Percentiles rank a stretch among this genome's conserved stretches.
Evolutionary conservation across 768 basidiomycete species (phyloP).

Genomic region (Dioszegia aurantiaca): DNA sequence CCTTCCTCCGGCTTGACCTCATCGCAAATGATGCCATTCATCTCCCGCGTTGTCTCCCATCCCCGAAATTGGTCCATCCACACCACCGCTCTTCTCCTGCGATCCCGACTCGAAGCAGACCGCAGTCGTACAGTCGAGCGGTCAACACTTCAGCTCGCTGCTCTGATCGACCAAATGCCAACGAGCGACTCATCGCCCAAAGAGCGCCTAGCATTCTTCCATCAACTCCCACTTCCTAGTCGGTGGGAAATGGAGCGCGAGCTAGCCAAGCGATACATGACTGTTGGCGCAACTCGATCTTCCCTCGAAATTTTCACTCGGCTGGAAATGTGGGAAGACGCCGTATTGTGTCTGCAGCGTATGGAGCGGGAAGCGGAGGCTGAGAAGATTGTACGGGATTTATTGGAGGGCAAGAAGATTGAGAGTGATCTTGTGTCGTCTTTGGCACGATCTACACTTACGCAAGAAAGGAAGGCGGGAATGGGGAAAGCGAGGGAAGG

Average conservation of each 20-base stretch:
- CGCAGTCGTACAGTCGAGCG: constrained; percentile 92
- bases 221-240: constrained; percentile 76
- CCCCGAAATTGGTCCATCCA: constrained; percentile 92
- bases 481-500: constrained; percentile 73
- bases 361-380: constrained; percentile 78
- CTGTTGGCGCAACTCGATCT: constrained; percentile 80
- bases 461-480: constrained; percentile 32
- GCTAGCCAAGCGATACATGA: constrained; percentile 75
- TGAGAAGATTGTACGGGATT: constrained; percentile 72
- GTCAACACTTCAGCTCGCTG: constrained; percentile 85
- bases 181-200: constrained; percentile 70
- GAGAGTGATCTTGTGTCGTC: constrained; percentile 72
- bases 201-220: constrained; percentile 76
- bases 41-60: constrained; percentile 81
- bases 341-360: constrained; percentile 78
- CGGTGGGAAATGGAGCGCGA: constrained; percentile 94
- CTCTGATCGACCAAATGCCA: constrained; percentile 94
- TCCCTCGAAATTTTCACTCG: constrained; percentile 91
- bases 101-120: constrained; percentile 82
- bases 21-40: constrained; percentile 90
- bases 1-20: constrained; percentile 84
- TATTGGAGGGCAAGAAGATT: constrained; percentile 77
- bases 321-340: constrained; percentile 98
- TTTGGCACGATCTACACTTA: constrained; percentile 60
- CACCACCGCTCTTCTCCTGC: constrained; percentile 90